Evolutionary conservation across 805 yeast genomes (phyloP), one percentile per base, ranked within the genome.

Genomic region (Saccharomyces jurei): DNA sequence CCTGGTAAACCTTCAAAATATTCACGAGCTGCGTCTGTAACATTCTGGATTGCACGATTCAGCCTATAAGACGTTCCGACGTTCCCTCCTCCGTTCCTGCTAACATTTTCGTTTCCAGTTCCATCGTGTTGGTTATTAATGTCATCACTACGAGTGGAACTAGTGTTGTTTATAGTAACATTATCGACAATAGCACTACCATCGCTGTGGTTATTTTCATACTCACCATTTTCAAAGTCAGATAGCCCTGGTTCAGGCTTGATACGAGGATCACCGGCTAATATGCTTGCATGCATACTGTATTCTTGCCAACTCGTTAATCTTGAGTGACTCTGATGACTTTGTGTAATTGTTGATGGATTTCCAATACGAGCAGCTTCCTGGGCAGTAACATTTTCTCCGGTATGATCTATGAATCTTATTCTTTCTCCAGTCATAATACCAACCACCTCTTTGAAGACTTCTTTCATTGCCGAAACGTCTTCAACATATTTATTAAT

Each of bases 1-100:
- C 64, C 65, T 2, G 63, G 60, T 11, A 66, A 53, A 0, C 70
- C 70, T 30, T 64, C 67, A 50, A 58, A 66, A 50, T 66, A 66
- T 51, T 66, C 70, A 21, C 63, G 60, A 2, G 70, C 69, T 1
- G 64, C 56, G 44, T 65, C 66, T 4, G 54, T 52, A 3, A 65
- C 68, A 29, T 62, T 64, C 46, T 58, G 60, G 4, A 67, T 58
- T 2, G 64, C 62, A 50, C 69, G 57, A 46, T 62, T 65, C 46
- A 66, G 56, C 44, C 54, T 56, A 52, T 66, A 66, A 30, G 52
- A 55, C 31, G 47, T 49, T 4, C 55, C 54, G 25, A 36, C 44
- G 11, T 17, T n/a, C 25, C 25, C 21, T 25, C 17, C 10, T 6
- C 41, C 52, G 57, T 14, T 56, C 50, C 27, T 47, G 22, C 28